Evolutionary conservation across 1,139 yeast genomes (phyloP).

Genomic region (Hemisphaericaspora xylanilytica): DNA sequence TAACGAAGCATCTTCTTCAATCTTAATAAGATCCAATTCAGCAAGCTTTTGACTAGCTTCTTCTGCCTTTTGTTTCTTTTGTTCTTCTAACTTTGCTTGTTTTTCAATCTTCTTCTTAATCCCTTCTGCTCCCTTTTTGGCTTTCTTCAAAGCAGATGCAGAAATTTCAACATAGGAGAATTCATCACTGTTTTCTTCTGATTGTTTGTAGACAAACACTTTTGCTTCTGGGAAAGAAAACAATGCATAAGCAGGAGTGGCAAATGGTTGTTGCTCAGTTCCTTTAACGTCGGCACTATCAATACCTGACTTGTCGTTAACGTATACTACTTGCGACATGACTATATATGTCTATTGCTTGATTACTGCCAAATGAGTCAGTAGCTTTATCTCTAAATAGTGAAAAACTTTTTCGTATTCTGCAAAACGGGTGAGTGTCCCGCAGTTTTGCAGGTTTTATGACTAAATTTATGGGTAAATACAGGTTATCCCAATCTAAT

Average conservation of each 20-base stretch:
- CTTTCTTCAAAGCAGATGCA: constrained; percentile 94
- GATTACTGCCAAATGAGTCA: background rate
- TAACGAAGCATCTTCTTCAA: constrained; percentile 68
- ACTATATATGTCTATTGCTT: no score
- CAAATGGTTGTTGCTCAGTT: constrained; percentile 64
- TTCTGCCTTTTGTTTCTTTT: constrained; percentile 58
- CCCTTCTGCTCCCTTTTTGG: constrained; percentile 94
- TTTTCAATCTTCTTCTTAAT: constrained; percentile 86
- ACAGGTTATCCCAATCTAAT: background rate
- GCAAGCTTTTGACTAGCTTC: constrained; percentile 72
- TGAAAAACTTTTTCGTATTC: constrained; percentile 1
- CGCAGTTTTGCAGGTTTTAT: no score
- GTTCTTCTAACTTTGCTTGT: constrained; percentile 63
- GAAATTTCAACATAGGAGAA: constrained; percentile 71
- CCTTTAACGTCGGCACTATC: constrained; percentile 62
- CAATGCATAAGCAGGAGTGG: constrained; percentile 82
- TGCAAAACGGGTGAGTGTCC: no score
- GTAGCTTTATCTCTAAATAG: background rate
- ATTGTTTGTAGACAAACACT: constrained; percentile 62
- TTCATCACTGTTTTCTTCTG: constrained; percentile 48
- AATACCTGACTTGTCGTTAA: constrained; percentile 68
- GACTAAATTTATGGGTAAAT: no score
- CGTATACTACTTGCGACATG: constrained; percentile 46
- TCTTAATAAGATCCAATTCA: constrained; percentile 68
- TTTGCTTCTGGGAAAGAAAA: constrained; percentile 58